Conservation (phyloP, 495 filamentous ascomycete genomes). For the Penicillium atrosanguineum region DNA sequence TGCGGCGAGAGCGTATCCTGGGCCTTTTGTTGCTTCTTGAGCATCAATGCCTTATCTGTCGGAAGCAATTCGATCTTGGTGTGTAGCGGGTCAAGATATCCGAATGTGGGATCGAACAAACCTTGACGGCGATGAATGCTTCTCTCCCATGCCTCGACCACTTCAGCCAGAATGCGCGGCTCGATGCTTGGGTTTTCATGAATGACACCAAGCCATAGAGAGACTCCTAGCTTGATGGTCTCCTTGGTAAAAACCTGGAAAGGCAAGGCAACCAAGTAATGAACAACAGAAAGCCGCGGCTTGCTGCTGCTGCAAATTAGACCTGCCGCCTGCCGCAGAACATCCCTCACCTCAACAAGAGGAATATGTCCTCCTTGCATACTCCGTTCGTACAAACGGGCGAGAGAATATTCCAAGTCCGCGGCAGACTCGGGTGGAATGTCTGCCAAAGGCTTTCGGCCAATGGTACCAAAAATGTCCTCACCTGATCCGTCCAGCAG, state of each 20-base stretch:
- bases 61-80: constrained; percentile 90
- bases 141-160: constrained; percentile 82
- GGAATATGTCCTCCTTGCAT: constrained; percentile 62
- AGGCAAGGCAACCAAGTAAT: constrained; percentile 85
- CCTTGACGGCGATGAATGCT: constrained; percentile 73
- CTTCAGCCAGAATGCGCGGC: constrained; percentile 74
- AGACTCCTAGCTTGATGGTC: constrained; percentile 91
- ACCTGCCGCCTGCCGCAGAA: constrained; percentile 77
- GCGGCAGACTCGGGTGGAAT: constrained; percentile 18
- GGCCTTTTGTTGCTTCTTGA: constrained; percentile 69
- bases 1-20: constrained; percentile 84
- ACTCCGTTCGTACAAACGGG: constrained; percentile 65
- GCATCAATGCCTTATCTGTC: constrained; percentile 73
- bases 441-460: constrained; percentile 9
- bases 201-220: constrained; percentile 93
- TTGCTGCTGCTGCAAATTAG: constrained; percentile 72
- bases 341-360: constrained; percentile 73
- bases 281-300: constrained; percentile 72
- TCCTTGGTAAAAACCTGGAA: constrained; percentile 92
- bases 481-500: constrained; percentile 11
- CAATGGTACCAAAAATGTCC: constrained; percentile 11
- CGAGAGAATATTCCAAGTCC: constrained; percentile 29
- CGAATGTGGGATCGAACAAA: constrained; percentile 72
- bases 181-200: constrained; percentile 92
- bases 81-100: constrained; percentile 85